phyloP scores from a whole-genome alignment of 805 yeast species.

The Lipomyces kockii region DNA sequence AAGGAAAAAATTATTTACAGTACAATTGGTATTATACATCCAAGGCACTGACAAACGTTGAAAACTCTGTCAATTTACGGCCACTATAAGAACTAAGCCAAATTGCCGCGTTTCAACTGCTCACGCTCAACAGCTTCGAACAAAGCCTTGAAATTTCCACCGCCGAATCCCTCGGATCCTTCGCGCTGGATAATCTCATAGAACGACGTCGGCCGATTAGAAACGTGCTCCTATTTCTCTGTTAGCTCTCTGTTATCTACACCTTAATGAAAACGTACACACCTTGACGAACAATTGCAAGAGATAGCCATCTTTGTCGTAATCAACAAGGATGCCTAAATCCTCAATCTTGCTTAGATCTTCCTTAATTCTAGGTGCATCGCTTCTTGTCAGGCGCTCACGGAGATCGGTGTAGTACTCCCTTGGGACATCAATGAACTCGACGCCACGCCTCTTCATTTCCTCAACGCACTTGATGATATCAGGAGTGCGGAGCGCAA shows the following conservation, averaged over 20 bases:
- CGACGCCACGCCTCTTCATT: conserved; percentile 66
- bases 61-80: background rate
- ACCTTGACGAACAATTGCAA: conserved; percentile 74
- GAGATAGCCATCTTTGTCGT: conserved; percentile 66
- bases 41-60: background rate
- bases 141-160: conserved; percentile 82
- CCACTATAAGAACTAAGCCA: conserved; percentile 7
- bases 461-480: conserved; percentile 61
- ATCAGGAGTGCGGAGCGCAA: conserved; percentile 69
- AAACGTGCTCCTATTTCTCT: conserved; percentile 16
- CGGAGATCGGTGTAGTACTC: conserved; percentile 60
- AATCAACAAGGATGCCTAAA: conserved; percentile 69
- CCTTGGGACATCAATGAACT: conserved; percentile 65
- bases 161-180: conserved; percentile 85
- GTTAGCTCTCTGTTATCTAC: background rate
- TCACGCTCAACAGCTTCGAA: conserved; percentile 82
- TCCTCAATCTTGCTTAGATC: conserved; percentile 54
- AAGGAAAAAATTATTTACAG: background rate
- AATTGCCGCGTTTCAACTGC: conserved; percentile 71
- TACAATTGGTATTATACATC: background rate
- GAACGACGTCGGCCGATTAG: conserved; percentile 75
- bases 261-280: background rate
- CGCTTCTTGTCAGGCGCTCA: conserved; percentile 50
- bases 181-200: conserved; percentile 79
- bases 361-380: conserved; percentile 54